phyloP scores from a whole-genome alignment of 441 rosid genomes.

The Euphorbia corollata region DNA sequence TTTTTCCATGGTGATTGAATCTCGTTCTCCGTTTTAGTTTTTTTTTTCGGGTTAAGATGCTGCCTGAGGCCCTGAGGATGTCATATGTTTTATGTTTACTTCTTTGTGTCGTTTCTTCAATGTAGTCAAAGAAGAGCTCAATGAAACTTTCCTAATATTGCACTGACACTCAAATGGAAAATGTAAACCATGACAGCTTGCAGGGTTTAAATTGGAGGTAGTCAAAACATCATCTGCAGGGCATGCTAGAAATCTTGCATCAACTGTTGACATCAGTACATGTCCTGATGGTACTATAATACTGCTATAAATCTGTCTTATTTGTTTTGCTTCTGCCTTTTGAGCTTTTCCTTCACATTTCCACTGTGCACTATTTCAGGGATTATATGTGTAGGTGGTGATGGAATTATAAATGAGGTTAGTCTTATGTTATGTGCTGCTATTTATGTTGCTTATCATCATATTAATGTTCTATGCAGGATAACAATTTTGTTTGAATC shows the following conservation, averaged over 20 bases:
- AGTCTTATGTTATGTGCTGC: constrained; percentile 21
- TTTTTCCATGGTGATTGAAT: neutral
- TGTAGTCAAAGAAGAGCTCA: neutral
- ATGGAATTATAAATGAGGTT: constrained; percentile 95
- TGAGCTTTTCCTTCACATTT: constrained; percentile 5
- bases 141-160: neutral
- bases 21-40: neutral
- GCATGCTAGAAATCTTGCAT: constrained; percentile 78
- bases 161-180: constrained; percentile 1
- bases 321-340: constrained; percentile 2
- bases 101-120: neutral
- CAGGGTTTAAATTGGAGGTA: constrained; percentile 90
- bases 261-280: constrained; percentile 72
- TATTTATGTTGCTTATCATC: constrained; percentile 13
- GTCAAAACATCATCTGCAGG: constrained; percentile 88
- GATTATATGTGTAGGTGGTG: constrained; percentile 93
- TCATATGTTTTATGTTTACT: neutral
- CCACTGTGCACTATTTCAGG: constrained; percentile 44
- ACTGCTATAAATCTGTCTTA: constrained; percentile 9
- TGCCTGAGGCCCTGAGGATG: neutral
- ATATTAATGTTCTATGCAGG: neutral
- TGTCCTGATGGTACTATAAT: constrained; percentile 75
- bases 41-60: neutral
- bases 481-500: neutral
- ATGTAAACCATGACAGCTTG: constrained; percentile 61